Evolutionary conservation across 2,329 filamentous ascomycete species (phyloP).

Genomic region (Aspergillus intermedius): DNA sequence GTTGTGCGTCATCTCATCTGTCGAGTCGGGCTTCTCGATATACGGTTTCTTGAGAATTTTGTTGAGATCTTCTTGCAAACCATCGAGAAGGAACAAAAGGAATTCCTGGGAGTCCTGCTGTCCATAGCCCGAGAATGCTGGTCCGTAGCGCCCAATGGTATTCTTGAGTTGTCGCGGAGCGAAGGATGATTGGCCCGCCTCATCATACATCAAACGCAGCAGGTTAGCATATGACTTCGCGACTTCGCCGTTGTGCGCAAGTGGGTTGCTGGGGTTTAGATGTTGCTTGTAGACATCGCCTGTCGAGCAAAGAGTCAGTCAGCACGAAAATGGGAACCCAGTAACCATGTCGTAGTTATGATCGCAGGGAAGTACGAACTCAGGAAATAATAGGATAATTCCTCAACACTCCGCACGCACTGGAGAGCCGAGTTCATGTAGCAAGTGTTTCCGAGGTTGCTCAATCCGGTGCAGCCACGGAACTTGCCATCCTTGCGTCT

Average conservation of each 20-base stretch:
- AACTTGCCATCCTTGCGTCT: slow-evolving; percentile 60
- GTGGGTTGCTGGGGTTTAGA: slow-evolving; percentile 75
- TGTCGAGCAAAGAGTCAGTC: slow-evolving; percentile 15
- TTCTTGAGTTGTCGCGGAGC: slow-evolving; percentile 76
- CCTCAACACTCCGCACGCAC: slow-evolving; percentile 87
- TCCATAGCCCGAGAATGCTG: slow-evolving; percentile 85
- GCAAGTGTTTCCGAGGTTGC: slow-evolving; percentile 92
- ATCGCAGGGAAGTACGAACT: slow-evolving; percentile 22
- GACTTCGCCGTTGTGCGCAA: slow-evolving; percentile 79
- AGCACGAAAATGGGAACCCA: not conserved
- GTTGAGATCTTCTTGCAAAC: slow-evolving; percentile 90
- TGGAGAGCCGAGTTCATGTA: slow-evolving; percentile 99
- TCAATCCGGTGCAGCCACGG: slow-evolving; percentile 72
- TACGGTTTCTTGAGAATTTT: slow-evolving; percentile 93
- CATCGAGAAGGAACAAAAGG: slow-evolving; percentile 87
- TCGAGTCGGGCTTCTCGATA: slow-evolving; percentile 94
- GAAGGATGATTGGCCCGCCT: slow-evolving; percentile 60
- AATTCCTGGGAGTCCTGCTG: slow-evolving; percentile 99
- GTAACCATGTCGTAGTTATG: not conserved
- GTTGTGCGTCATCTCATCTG: slow-evolving; percentile 88
- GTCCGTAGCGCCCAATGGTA: slow-evolving; percentile 71
- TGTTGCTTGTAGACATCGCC: slow-evolving; percentile 67
- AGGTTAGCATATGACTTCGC: slow-evolving; percentile 77
- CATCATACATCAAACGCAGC: slow-evolving; percentile 70
- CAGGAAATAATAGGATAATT: slow-evolving; percentile 88